Evolutionary conservation across 192 early-diverging fungal genomes (phyloP).

Genomic region (Rhizophagus clarus): DNA sequence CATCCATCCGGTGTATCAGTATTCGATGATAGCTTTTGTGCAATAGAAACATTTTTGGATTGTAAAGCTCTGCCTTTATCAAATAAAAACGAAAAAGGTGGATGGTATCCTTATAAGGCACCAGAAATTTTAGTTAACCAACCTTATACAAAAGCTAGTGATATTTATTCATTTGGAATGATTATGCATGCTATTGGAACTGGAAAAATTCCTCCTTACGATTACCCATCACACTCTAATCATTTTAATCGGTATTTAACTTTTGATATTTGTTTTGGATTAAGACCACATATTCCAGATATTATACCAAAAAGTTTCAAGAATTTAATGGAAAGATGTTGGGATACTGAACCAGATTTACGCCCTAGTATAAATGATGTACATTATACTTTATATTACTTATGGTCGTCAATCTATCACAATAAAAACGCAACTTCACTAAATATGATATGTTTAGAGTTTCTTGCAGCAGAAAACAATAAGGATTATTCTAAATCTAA

Average conservation of each 20-base stretch:
- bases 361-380: neutral
- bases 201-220: neutral
- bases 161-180: slow-evolving; percentile 4
- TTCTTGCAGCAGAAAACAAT: neutral
- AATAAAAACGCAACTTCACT: neutral
- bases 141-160: neutral
- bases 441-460: neutral
- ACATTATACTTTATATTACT: neutral
- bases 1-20: neutral
- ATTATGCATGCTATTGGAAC: neutral
- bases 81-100: neutral
- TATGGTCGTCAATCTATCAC: neutral
- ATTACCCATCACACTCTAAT: neutral
- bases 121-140: neutral
- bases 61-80: neutral
- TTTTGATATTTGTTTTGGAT: neutral
- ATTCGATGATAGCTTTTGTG: neutral
- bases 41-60: neutral
- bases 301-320: neutral
- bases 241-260: neutral
- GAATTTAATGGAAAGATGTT: neutral
- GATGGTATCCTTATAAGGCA: neutral
- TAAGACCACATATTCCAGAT: neutral
- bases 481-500: neutral
- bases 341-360: neutral